Conservation (phyloP, 768 basidiomycete species). For the Phlegmacium glaucopus region DNA sequence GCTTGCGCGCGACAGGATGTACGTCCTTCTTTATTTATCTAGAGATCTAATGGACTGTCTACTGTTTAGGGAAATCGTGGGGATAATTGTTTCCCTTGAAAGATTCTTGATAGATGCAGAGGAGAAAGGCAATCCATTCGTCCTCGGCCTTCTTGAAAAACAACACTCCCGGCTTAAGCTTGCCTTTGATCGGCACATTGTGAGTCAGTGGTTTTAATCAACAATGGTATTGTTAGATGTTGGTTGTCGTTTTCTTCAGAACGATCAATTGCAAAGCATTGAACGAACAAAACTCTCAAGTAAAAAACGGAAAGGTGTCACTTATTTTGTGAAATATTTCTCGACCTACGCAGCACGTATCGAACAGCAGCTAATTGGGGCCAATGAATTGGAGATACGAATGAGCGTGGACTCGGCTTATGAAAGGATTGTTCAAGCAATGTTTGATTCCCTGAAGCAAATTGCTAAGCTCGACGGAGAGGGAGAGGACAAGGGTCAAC, state of each 20-base stretch:
- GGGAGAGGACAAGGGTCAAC: constrained; percentile 92
- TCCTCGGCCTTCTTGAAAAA: constrained; percentile 71
- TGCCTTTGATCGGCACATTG: constrained; percentile 75
- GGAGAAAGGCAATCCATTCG: constrained; percentile 73
- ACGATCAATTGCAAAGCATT: constrained; percentile 82
- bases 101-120: constrained; percentile 74
- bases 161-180: constrained; percentile 76
- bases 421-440: constrained; percentile 82
- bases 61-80: constrained; percentile 71
- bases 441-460: constrained; percentile 92
- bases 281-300: constrained; percentile 89
- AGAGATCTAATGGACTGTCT: constrained; percentile 2
- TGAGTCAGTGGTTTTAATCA: constrained; percentile 30
- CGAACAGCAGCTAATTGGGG: constrained; percentile 79
- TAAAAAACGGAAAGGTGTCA: constrained; percentile 91
- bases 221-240: neutral
- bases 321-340: constrained; percentile 90
- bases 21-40: constrained; percentile 15
- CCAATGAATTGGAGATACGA: constrained; percentile 76
- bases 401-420: constrained; percentile 76
- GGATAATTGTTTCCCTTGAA: constrained; percentile 77
- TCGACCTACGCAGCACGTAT: constrained; percentile 82
- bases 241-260: constrained; percentile 39
- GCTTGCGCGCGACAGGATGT: constrained; percentile 76
- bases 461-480: constrained; percentile 96